Evolutionary conservation across 768 basidiomycete species (phyloP).

Genomic region (Candolleomyces eurysporus): DNA sequence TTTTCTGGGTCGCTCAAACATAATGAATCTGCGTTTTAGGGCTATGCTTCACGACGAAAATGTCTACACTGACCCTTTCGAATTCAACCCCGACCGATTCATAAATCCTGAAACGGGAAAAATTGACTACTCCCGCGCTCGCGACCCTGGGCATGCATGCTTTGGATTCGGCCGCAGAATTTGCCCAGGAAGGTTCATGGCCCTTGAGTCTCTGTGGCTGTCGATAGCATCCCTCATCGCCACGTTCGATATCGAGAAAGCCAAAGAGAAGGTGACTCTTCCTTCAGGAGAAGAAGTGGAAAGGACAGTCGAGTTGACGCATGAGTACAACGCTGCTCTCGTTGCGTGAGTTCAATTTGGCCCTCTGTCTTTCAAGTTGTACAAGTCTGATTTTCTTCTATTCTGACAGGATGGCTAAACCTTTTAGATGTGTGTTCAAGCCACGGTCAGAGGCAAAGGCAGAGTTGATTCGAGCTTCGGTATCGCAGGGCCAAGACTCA

Average conservation of each 20-base stretch:
- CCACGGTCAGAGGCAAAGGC: constrained; percentile 4
- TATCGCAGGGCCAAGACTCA: too few species aligned
- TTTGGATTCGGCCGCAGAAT: constrained; percentile 33
- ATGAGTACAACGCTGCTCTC: constrained; percentile 16
- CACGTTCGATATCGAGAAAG: constrained; percentile 22
- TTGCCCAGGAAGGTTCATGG: constrained; percentile 24
- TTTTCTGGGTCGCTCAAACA: not conserved
- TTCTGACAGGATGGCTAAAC: constrained; percentile 5
- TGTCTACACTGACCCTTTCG: constrained; percentile 37
- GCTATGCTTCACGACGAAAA: constrained; percentile 38
- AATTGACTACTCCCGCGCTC: constrained; percentile 19
- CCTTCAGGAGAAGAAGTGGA: constrained; percentile 2
- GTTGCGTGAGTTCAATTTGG: constrained; percentile 14
- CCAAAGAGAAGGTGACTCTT: constrained; percentile 21
- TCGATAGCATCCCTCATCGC: constrained; percentile 20
- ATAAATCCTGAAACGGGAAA: constrained; percentile 21
- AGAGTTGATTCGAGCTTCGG: not conserved
- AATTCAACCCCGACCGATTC: constrained; percentile 43
- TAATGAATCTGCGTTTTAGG: constrained; percentile 22
- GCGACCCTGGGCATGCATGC: constrained; percentile 23
- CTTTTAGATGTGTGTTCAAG: constrained; percentile 12
- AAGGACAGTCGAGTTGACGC: constrained; percentile 6
- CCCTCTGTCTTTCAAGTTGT: not conserved
- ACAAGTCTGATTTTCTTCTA: not conserved
- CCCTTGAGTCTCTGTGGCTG: constrained; percentile 23